These are phyloP conservation scores for Beauveria australis DNA, from an alignment of 2,329 filamentous ascomycete species.

Conservation along the genomic window DNA sequence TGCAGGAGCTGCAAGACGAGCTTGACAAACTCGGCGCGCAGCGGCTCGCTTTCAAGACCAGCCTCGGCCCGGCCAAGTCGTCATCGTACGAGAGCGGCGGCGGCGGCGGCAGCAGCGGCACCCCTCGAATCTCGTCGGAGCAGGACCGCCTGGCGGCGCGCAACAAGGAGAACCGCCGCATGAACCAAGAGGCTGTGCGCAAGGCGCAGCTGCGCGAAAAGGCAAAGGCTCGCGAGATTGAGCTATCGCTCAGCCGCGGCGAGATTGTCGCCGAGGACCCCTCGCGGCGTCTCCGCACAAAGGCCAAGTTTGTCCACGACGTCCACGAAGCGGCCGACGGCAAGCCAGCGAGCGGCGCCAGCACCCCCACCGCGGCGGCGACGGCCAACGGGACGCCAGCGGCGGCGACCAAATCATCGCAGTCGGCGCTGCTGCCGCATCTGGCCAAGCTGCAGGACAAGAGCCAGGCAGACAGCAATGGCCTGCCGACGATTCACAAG, in stretches of 20 bases:
- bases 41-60: slow-evolving; percentile 66
- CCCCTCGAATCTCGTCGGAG: slow-evolving; percentile 46
- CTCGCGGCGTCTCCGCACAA: slow-evolving; percentile 55
- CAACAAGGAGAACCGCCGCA: slow-evolving; percentile 75
- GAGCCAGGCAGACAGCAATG: slow-evolving; percentile 48
- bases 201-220: slow-evolving; percentile 81
- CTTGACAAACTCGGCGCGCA: slow-evolving; percentile 57
- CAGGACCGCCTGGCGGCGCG: slow-evolving; percentile 77
- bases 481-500: slow-evolving; percentile 63
- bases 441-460: slow-evolving; percentile 46
- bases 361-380: slow-evolving; percentile 32
- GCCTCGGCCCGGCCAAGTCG: slow-evolving; percentile 46
- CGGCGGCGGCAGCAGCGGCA: not conserved
- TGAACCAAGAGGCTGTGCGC: slow-evolving; percentile 84
- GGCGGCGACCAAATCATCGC: slow-evolving; percentile 25
- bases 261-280: slow-evolving; percentile 52
- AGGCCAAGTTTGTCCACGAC: slow-evolving; percentile 61
- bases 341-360: slow-evolving; percentile 40
- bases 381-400: slow-evolving; percentile 43
- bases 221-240: slow-evolving; percentile 50
- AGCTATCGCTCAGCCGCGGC: slow-evolving; percentile 53
- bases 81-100: slow-evolving; percentile 25
- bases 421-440: slow-evolving; percentile 36
- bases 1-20: slow-evolving; percentile 47
- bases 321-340: slow-evolving; percentile 35